Base-by-base conservation (phyloP, 179 eudicot genomes). In the Actinidia arguta region DNA sequence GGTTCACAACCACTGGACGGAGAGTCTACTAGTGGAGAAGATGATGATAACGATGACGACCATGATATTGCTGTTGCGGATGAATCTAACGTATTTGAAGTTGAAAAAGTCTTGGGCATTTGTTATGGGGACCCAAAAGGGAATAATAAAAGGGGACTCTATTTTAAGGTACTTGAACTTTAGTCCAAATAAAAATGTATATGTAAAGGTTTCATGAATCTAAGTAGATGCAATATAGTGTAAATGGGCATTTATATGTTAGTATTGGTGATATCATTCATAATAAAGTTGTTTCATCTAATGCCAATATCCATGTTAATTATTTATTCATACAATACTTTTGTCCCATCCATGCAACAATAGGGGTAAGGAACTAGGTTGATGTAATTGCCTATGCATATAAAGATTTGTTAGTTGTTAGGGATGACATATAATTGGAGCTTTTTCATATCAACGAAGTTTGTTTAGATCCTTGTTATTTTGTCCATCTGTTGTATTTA, bases 111-210 rank as follows among this genome's bases (percentile, higher is more conserved):
- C 24, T 46, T 93, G 22, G 93, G 85, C 3, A 91, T 95, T 39
- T 92, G 97, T 67, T 90, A 90, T 68, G 98, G 98, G 50, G 89
- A 92, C 18, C 98, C 98, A 4, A 91, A 90, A 3, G 70, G 82
- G 14, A 83, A 4, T 0, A 42, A 31, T 0, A 78, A 85, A 6
- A 76, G 44, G 7, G 92, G 90, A 4, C 85, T 97, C 0, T 75
- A 95, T 70, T 83, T 95, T 54, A 92, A 95, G 99, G 99, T 96
- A 85, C 39, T 39, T 79, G 74, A 74, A 39, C 47, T 75, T 55
- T 54, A 52, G 17, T 52, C 51, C 1, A 50, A 52, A 27, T 39
- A 44, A 7, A 42, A 46, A 22, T 56, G 67, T 10, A 24, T 5
- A 3, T 6, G 31, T 4, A 9, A 42, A 50, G 13, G n/a, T 12